Percentiles rank a stretch among this genome's conserved stretches.
Conservation (phyloP, 768 basidiomycete genomes). For the Kockovaella imperatae region DNA sequence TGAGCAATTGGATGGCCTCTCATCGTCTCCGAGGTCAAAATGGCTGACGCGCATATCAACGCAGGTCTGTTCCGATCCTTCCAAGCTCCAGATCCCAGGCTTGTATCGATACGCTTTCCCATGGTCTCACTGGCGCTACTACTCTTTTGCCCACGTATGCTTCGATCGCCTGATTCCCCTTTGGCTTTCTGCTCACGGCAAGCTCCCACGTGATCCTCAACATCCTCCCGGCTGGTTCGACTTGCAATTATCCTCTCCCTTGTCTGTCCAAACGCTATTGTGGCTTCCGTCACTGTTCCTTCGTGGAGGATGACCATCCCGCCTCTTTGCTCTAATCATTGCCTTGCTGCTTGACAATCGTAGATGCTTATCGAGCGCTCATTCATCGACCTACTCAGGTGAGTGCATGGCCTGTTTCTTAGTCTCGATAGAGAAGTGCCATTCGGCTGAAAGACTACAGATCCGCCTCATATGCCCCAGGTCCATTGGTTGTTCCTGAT, state of each 20-base stretch:
- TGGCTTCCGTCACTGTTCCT: too few relatives aligned
- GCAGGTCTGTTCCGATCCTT: conserved; percentile 34
- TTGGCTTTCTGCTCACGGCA: conserved; percentile 29
- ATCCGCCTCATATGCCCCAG: conserved; percentile 36
- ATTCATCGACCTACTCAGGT: too few relatives aligned
- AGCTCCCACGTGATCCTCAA: too few relatives aligned
- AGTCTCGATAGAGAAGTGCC: too few relatives aligned
- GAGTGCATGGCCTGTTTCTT: too few relatives aligned
- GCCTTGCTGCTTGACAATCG: too few relatives aligned
- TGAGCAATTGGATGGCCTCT: conserved; percentile 8
- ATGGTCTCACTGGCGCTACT: conserved; percentile 43
- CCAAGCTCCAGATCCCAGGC: conserved; percentile 16
- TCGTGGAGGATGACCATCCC: too few relatives aligned
- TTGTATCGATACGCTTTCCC: conserved; percentile 25
- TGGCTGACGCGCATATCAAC: background rate
- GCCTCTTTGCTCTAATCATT: background rate
- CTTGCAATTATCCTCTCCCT: background rate
- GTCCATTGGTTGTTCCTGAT: conserved; percentile 28
- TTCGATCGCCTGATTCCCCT: conserved; percentile 2
- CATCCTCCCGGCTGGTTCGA: too few relatives aligned
- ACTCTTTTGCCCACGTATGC: conserved; percentile 38
- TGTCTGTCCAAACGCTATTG: background rate
- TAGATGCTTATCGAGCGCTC: too few relatives aligned
- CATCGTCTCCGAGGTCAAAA: background rate
- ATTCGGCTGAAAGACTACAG: too few relatives aligned